Evolutionary conservation across 495 filamentous ascomycete genomes (phyloP).

Genomic region (Penicillium herquei): DNA sequence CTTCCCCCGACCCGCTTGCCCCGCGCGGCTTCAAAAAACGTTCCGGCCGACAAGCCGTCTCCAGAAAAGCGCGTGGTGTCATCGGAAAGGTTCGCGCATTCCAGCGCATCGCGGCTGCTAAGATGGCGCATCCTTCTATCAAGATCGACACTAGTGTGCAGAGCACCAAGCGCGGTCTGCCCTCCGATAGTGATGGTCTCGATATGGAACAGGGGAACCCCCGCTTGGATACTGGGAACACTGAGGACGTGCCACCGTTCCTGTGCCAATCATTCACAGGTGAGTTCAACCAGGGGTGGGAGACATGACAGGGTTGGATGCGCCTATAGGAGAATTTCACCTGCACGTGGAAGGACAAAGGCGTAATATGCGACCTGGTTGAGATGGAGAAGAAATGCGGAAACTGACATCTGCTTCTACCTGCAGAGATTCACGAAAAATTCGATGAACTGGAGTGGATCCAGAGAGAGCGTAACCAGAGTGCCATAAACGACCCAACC

Average conservation of each 20-base stretch:
- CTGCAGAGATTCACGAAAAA: conserved; percentile 44
- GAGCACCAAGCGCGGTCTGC: conserved; percentile 40
- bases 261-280: conserved; percentile 42
- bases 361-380: not conserved
- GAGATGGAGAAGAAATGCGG: not conserved
- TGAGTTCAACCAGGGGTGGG: conserved; percentile 23
- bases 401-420: conserved; percentile 20
- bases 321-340: conserved; percentile 18
- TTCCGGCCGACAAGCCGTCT: conserved; percentile 35
- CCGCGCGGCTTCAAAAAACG: conserved; percentile 32
- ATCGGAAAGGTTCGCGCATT: conserved; percentile 49
- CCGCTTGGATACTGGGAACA: conserved; percentile 34
- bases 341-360: conserved; percentile 16
- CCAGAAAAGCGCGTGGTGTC: conserved; percentile 46
- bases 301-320: conserved; percentile 9
- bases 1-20: conserved; percentile 35
- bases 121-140: conserved; percentile 48
- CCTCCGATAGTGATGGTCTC: conserved; percentile 31
- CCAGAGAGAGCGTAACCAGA: conserved; percentile 37
- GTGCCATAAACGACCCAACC: conserved; percentile 34
- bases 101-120: conserved; percentile 44
- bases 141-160: conserved; percentile 47
- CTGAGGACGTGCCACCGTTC: conserved; percentile 42
- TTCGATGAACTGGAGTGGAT: conserved; percentile 52
- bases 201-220: conserved; percentile 37